A percentile compares a stretch with the other conserved stretches of the same genome.
phyloP scores from a whole-genome alignment of 2,329 filamentous ascomycete genomes.

The Pseudopyricularia javanii region DNA sequence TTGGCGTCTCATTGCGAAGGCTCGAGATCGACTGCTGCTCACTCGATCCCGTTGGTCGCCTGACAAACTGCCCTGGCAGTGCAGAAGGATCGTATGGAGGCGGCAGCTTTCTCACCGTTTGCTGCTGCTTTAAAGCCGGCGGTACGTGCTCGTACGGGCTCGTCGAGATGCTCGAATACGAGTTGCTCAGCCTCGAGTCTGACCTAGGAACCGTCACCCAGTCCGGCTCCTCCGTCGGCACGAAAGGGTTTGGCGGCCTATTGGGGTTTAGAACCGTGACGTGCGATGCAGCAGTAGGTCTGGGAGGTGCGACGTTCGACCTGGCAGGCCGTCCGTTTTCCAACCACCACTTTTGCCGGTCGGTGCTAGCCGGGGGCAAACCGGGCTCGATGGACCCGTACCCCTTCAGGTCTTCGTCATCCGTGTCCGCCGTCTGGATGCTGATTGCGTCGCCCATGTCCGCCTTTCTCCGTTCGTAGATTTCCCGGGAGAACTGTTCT shows the following conservation, averaged over 20 bases:
- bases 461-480: conserved; percentile 59
- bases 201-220: conserved; percentile 60
- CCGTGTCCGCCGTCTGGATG: conserved; percentile 42
- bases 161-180: conserved; percentile 43
- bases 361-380: conserved; percentile 54
- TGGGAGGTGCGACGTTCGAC: conserved; percentile 57
- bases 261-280: conserved; percentile 58
- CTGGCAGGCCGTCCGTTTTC: conserved; percentile 63
- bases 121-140: conserved; percentile 14
- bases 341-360: conserved; percentile 60
- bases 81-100: conserved; percentile 34
- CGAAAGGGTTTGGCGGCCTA: conserved; percentile 73
- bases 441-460: conserved; percentile 54
- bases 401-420: conserved; percentile 70
- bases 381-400: conserved; percentile 77
- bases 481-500: conserved; percentile 56
- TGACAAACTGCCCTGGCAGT: conserved; percentile 30
- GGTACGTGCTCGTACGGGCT: conserved; percentile 45
- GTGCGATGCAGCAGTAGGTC: conserved; percentile 28
- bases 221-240: conserved; percentile 60
- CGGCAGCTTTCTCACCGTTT: conserved; percentile 39
- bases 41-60: conserved; percentile 22
- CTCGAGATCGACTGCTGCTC: conserved; percentile 5
- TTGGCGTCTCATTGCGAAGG: neutral
- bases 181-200: conserved; percentile 34